Evolutionary conservation across 257 asterid species (phyloP).

Genomic region (Solanum acaule): DNA sequence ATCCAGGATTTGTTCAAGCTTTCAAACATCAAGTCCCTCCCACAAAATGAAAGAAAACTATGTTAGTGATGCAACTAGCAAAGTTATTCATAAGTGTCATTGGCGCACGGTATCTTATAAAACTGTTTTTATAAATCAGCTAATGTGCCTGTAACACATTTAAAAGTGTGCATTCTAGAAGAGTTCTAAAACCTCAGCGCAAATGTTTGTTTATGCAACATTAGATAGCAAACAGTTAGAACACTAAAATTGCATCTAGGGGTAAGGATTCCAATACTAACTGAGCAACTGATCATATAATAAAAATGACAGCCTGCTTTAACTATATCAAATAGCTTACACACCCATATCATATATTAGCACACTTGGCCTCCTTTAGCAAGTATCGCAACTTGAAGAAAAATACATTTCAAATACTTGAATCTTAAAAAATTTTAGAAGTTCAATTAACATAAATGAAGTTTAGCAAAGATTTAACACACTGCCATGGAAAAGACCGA

Average conservation of each 20-base stretch:
- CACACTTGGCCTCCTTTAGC: neutral
- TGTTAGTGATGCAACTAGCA: neutral
- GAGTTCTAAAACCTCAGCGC: slow-evolving; percentile 4
- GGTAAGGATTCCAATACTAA: neutral
- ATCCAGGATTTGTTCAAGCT: neutral
- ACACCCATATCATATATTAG: neutral
- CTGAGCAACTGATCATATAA: neutral
- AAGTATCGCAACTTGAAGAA: neutral
- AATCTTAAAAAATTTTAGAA: neutral
- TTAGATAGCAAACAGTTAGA: neutral
- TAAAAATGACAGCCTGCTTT: neutral
- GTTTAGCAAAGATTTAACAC: neutral
- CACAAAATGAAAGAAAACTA: neutral
- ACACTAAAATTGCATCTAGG: neutral
- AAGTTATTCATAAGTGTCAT: neutral
- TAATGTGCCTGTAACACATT: neutral
- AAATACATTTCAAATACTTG: neutral
- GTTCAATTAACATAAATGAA: neutral
- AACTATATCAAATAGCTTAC: neutral
- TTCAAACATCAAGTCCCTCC: neutral
- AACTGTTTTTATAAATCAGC: neutral
- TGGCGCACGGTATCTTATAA: neutral
- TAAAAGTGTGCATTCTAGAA: neutral
- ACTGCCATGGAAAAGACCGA: neutral
- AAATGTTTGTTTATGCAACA: slow-evolving; percentile 9